phyloP scores from a whole-genome alignment of 2,329 filamentous ascomycete species.

The Colletotrichum incanum region DNA sequence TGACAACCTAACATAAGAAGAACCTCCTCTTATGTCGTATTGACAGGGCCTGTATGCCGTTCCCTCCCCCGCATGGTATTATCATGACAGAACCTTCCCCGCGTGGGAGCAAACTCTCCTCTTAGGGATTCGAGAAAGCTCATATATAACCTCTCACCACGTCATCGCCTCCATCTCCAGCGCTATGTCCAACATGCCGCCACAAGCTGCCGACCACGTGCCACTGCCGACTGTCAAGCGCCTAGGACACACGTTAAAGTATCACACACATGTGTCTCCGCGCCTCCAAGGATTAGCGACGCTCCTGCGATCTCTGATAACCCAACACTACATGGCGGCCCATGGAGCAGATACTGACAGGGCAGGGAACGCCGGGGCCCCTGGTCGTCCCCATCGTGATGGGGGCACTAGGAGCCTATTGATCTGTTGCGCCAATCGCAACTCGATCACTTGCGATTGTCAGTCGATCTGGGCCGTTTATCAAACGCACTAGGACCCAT shows the following conservation, averaged over 20 bases:
- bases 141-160: neutral
- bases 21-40: neutral
- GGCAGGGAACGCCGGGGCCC: neutral
- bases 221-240: neutral
- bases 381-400: neutral
- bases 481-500: neutral
- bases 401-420: neutral
- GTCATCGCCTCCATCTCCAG: neutral
- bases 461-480: constrained; percentile 1
- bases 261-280: neutral
- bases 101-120: constrained; percentile 6
- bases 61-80: neutral
- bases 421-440: constrained; percentile 34
- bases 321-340: neutral
- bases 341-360: constrained; percentile 18
- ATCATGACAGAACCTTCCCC: constrained; percentile 33
- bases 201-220: neutral
- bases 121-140: neutral
- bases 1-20: neutral
- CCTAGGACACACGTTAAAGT: neutral
- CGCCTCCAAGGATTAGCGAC: neutral
- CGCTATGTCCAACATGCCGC: neutral
- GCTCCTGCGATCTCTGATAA: neutral
- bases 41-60: neutral
- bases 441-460: constrained; percentile 6